These are phyloP conservation scores for Aureobasidium mangrovei DNA, from an alignment of 2,329 filamentous ascomycete species.

Conservation along the genomic window DNA sequence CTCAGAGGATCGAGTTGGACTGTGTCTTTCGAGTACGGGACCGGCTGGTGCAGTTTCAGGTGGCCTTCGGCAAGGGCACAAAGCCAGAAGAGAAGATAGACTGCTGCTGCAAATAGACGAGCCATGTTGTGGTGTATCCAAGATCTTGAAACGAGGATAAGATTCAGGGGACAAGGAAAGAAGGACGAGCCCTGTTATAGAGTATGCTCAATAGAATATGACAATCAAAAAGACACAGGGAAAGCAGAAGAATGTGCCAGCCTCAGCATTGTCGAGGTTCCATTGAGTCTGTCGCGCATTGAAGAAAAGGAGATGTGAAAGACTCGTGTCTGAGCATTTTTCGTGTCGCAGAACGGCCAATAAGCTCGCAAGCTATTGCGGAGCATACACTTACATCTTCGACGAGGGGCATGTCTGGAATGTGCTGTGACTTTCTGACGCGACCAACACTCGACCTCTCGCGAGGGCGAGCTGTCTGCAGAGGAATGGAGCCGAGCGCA, in stretches of 20 bases:
- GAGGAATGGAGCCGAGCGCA: not conserved
- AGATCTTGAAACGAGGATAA: not conserved
- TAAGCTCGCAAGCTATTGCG: not conserved
- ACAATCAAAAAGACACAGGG: not conserved
- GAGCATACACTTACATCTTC: not conserved
- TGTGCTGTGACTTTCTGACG: not conserved
- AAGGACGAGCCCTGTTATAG: slow-evolving; percentile 1
- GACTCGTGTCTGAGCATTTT: not conserved
- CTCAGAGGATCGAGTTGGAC: slow-evolving; percentile 58
- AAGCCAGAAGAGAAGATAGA: slow-evolving; percentile 9
- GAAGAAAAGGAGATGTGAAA: slow-evolving; percentile 2
- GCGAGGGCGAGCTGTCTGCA: not conserved
- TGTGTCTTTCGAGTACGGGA: slow-evolving; percentile 49
- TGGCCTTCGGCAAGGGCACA: slow-evolving; percentile 53
- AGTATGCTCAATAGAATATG: not conserved
- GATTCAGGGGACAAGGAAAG: not conserved
- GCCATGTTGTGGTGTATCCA: not conserved
- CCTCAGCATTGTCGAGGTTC: slow-evolving; percentile 7
- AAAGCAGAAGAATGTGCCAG: slow-evolving; percentile 4
- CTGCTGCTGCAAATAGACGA: not conserved
- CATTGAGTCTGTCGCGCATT: not conserved
- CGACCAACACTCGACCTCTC: not conserved
- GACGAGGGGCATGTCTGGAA: slow-evolving; percentile 4
- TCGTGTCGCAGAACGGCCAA: slow-evolving; percentile 5
- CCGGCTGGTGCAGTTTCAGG: slow-evolving; percentile 62